Evolutionary conservation across 2,329 filamentous ascomycete genomes (phyloP).

Genomic region (Penicillium digitatum): DNA sequence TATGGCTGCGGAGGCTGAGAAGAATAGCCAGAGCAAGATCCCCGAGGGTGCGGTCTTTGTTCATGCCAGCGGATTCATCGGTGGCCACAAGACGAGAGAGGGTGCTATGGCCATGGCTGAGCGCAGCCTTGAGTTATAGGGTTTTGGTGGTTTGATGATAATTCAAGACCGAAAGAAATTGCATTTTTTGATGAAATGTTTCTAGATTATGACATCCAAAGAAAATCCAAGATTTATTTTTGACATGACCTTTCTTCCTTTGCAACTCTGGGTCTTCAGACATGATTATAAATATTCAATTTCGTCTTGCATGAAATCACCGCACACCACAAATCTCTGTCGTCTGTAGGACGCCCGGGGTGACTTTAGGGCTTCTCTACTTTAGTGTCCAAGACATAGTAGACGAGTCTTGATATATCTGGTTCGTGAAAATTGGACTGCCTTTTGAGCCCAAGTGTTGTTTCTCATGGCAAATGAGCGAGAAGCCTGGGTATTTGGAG

Average conservation of each 20-base stretch:
- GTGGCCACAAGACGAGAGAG: slow-evolving; percentile 87
- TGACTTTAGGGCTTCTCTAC: neutral
- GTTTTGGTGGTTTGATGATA: neutral
- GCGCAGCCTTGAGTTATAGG: slow-evolving; percentile 33
- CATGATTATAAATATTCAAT: neutral
- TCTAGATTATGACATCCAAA: slow-evolving; percentile 1
- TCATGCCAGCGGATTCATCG: slow-evolving; percentile 92
- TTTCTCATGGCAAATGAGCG: neutral
- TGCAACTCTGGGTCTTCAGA: neutral
- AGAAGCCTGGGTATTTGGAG: neutral
- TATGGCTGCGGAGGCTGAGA: slow-evolving; percentile 39
- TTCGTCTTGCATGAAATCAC: neutral
- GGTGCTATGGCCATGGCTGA: slow-evolving; percentile 79
- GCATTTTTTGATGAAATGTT: neutral
- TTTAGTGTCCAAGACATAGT: neutral
- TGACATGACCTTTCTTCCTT: neutral
- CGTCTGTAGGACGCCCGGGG: neutral
- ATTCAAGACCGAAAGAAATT: neutral
- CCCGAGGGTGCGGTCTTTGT: slow-evolving; percentile 73
- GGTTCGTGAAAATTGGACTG: neutral
- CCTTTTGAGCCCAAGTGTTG: neutral
- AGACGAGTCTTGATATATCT: neutral
- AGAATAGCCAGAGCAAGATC: slow-evolving; percentile 37
- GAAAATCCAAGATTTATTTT: neutral
- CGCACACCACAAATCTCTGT: neutral